These are phyloP conservation scores for Aspergillus kassunensis DNA, from an alignment of 495 filamentous ascomycete genomes.

Conservation along the genomic window DNA sequence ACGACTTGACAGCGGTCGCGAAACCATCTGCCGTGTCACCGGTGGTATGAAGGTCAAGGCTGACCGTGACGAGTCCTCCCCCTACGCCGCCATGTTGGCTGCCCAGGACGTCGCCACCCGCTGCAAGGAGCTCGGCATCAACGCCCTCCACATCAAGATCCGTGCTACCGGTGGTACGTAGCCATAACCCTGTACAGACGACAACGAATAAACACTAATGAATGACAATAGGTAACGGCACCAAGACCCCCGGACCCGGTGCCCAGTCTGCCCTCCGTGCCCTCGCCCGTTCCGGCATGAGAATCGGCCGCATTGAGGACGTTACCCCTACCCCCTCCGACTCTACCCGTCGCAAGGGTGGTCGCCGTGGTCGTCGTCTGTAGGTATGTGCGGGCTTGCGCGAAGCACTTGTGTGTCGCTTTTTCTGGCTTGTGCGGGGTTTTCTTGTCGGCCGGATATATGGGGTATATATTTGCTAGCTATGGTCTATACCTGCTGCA, in stretches of 20 bases:
- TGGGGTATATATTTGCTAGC: slow-evolving; percentile 19
- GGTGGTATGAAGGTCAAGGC: slow-evolving; percentile 99
- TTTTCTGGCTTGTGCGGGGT: slow-evolving; percentile 23
- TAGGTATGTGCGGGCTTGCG: slow-evolving; percentile 47
- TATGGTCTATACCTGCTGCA: slow-evolving; percentile 32
- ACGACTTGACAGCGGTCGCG: slow-evolving; percentile 77
- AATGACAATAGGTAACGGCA: slow-evolving; percentile 72
- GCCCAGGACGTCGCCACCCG: slow-evolving; percentile 87
- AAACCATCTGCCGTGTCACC: slow-evolving; percentile 99
- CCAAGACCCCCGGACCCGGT: slow-evolving; percentile 98
- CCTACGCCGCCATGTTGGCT: slow-evolving; percentile 99
- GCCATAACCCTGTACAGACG: background rate
- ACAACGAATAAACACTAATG: slow-evolving; percentile 1
- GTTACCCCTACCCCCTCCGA: slow-evolving; percentile 98
- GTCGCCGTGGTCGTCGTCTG: slow-evolving; percentile 99
- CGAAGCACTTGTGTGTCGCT: slow-evolving; percentile 7
- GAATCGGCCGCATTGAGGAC: slow-evolving; percentile 99
- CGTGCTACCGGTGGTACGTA: slow-evolving; percentile 89
- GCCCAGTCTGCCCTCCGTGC: slow-evolving; percentile 98
- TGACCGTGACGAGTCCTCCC: slow-evolving; percentile 98
- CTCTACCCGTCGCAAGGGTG: slow-evolving; percentile 97
- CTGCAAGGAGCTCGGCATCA: slow-evolving; percentile 99
- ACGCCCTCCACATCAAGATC: slow-evolving; percentile 99
- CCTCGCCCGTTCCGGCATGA: slow-evolving; percentile 97
- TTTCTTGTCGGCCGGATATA: slow-evolving; percentile 19